Conservation (phyloP, 495 filamentous ascomycete genomes). For the Hyaloscypha variabilis region DNA sequence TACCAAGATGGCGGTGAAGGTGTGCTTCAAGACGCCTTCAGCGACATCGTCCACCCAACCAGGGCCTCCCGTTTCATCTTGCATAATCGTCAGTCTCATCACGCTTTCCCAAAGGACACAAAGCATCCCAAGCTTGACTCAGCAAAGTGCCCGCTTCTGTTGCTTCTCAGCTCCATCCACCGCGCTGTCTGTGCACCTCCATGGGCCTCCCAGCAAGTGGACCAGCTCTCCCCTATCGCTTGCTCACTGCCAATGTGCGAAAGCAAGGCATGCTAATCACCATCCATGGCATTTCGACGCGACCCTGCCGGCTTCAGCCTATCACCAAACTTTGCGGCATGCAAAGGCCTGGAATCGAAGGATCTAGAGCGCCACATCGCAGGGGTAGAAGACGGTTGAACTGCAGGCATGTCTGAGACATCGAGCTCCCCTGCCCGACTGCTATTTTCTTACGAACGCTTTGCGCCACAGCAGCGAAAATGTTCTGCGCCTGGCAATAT, state of each 20-base stretch:
- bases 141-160: background rate
- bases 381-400: background rate
- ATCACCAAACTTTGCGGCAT: conserved; percentile 1
- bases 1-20: conserved; percentile 5
- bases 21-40: conserved; percentile 3
- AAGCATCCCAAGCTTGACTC: conserved; percentile 5
- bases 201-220: background rate
- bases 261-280: conserved; percentile 8
- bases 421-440: background rate
- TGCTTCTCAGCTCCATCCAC: background rate
- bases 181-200: conserved; percentile 1
- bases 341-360: background rate
- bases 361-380: conserved; percentile 1
- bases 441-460: conserved; percentile 7
- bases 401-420: background rate
- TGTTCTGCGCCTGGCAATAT: background rate
- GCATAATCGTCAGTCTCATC: background rate
- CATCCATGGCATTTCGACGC: background rate
- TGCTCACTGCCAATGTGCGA: background rate
- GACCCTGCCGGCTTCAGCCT: background rate
- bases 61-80: background rate
- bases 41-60: background rate
- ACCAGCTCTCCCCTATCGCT: background rate
- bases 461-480: background rate
- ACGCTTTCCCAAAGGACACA: background rate